Base-by-base conservation (phyloP, 371 early-diverging fungal genomes). In the Rhizopus delemar region DNA sequence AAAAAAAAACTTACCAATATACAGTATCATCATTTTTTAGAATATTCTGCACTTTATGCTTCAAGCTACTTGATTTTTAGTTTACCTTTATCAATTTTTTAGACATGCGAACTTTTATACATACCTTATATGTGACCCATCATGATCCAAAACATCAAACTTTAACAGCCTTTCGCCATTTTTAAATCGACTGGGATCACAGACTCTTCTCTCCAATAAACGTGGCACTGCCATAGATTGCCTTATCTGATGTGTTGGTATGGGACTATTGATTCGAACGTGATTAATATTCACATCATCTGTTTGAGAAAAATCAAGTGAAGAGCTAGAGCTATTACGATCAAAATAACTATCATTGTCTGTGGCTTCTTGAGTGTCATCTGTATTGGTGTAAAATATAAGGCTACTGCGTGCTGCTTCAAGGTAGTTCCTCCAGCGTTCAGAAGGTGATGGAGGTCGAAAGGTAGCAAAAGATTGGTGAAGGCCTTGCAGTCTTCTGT, bases 1-100 rank as follows among this genome's bases (percentile, higher is more conserved):
- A n/a, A n/a, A n/a, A n/a, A n/a, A n/a, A 22, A 22, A 43, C 16
- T 35, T 68, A 61, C 69, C 69, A 68, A 41, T 68, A 68, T 12
- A 68, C 69, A 28, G 69, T 57, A 5, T 46, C 56, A 51, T 68
- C 62, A 43, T 68, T 68, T 9, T 34, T 16, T 12, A 68, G 43
- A 9, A 68, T 33, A 38, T 68, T 68, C 8, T 68, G 58, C 43
- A 43, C 43, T 43, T 43, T 43, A n/a, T 43, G 43, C 13, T 43
- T 43, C 11, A 43, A 15, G 15, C 43, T 43, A 43, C 43, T 43
- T 43, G 15, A 13, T 5, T 43, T 15, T 64, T 56, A n/a, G 61
- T 62, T 52, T 68, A 64, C 59, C 58, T 41, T 3, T 57, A 29
- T n/a, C 65, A 56, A 43, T 2, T 45, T 0, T 29, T 38, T n/a